A percentile compares a stretch with the other conserved stretches of the same genome.
Conservation (phyloP, 2,329 filamentous ascomycete species). For the Sclerotinia borealis region DNA sequence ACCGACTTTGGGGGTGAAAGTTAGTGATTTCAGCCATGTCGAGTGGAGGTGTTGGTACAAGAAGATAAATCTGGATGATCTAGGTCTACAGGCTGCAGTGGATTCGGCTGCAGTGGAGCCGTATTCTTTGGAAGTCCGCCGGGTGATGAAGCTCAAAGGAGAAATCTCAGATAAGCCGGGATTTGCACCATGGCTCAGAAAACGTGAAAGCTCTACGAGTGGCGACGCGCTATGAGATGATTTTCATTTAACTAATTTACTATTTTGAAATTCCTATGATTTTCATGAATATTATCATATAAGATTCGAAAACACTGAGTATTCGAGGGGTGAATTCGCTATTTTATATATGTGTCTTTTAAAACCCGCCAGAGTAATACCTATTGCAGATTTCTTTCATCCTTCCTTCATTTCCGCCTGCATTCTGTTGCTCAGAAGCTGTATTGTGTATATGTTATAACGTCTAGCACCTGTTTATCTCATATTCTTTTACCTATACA, state of each 20-base stretch:
- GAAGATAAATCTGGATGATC: background rate
- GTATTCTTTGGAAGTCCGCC: background rate
- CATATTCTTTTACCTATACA: background rate
- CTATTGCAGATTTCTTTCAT: background rate
- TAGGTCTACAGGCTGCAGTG: background rate
- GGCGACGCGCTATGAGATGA: background rate
- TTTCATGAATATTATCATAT: too few species aligned
- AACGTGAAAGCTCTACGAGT: background rate
- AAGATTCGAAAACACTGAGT: too few species aligned
- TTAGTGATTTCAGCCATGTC: background rate
- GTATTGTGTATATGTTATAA: background rate
- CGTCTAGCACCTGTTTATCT: background rate
- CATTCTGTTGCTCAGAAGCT: background rate
- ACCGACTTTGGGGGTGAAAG: background rate
- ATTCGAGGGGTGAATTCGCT: too few species aligned
- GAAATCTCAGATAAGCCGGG: background rate
- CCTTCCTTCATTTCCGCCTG: background rate
- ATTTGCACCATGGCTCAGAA: background rate
- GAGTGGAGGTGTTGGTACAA: conserved; percentile 2
- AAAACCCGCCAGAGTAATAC: too few species aligned
- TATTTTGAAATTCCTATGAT: too few species aligned
- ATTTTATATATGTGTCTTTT: too few species aligned
- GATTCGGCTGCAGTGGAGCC: background rate
- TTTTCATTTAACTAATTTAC: too few species aligned
- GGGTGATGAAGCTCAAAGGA: background rate